Conservation (phyloP, 805 yeast species). For the Debaryomyces hansenii region DNA sequence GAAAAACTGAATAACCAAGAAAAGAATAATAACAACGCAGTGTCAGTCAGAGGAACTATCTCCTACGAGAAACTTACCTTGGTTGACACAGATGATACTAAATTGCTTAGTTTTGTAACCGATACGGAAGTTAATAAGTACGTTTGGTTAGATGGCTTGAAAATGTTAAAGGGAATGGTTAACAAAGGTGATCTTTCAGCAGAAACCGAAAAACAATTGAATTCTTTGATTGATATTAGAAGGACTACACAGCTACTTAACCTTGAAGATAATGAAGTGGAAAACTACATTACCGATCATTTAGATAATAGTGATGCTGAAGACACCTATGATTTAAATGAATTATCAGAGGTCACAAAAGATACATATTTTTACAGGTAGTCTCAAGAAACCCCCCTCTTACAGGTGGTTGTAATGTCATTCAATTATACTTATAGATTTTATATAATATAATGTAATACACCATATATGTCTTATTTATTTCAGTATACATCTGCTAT, state of each 20-base stretch:
- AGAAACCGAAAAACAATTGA: conserved; percentile 38
- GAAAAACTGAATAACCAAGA: conserved; percentile 38
- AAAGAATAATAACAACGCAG: conserved; percentile 44
- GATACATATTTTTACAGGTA: conserved; percentile 1
- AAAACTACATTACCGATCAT: conserved; percentile 12
- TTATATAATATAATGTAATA: no score
- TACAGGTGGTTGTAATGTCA: no score
- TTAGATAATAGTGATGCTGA: conserved; percentile 26
- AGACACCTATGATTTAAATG: conserved; percentile 18
- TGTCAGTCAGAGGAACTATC: conserved; percentile 58
- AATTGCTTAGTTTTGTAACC: conserved; percentile 59
- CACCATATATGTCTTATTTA: no score
- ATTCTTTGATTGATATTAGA: conserved; percentile 34
- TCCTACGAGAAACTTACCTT: conserved; percentile 57
- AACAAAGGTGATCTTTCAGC: conserved; percentile 32
- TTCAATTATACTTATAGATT: no score
- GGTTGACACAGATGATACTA: conserved; percentile 40
- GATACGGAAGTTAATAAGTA: conserved; percentile 68
- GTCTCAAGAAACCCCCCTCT: neutral
- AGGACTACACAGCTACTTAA: conserved; percentile 40
- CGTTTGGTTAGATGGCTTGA: conserved; percentile 79
- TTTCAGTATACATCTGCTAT: no score
- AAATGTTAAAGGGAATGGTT: conserved; percentile 41
- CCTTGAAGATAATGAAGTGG: conserved; percentile 24
- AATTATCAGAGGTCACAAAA: conserved; percentile 11